phyloP scores from a whole-genome alignment of 257 asterid genomes.

The Henckelia pumila region DNA sequence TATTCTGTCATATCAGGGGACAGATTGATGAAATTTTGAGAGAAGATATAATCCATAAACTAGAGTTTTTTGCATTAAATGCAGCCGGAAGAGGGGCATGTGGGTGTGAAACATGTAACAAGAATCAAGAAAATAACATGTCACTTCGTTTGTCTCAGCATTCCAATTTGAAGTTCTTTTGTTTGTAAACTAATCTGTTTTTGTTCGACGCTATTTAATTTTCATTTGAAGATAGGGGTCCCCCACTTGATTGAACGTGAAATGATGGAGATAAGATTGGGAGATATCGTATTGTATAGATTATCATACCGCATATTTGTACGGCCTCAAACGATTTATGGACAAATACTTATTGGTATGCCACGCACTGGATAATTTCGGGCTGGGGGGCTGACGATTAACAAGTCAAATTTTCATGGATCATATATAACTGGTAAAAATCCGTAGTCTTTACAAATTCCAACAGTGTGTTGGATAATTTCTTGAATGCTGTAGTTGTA shows the following conservation, averaged over 20 bases:
- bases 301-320: not conserved
- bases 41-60: not conserved
- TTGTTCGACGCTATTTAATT: slow-evolving; percentile 4
- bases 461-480: slow-evolving; percentile 48
- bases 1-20: not conserved
- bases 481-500: slow-evolving; percentile 52
- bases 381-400: too few species aligned
- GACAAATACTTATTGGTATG: not conserved
- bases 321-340: not conserved
- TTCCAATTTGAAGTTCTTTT: too few species aligned
- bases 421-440: slow-evolving; percentile 32
- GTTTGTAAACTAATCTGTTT: not conserved
- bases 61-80: not conserved
- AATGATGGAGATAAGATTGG: slow-evolving; percentile 9
- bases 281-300: not conserved
- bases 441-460: slow-evolving; percentile 41
- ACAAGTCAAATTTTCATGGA: too few species aligned
- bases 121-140: not conserved
- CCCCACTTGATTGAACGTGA: not conserved
- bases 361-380: not conserved
- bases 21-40: not conserved
- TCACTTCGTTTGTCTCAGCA: not conserved
- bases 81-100: not conserved
- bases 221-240: not conserved
- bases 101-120: not conserved